Base-by-base conservation (phyloP, 108 stramenopile species). In the Discostella pseudostelligera region DNA sequence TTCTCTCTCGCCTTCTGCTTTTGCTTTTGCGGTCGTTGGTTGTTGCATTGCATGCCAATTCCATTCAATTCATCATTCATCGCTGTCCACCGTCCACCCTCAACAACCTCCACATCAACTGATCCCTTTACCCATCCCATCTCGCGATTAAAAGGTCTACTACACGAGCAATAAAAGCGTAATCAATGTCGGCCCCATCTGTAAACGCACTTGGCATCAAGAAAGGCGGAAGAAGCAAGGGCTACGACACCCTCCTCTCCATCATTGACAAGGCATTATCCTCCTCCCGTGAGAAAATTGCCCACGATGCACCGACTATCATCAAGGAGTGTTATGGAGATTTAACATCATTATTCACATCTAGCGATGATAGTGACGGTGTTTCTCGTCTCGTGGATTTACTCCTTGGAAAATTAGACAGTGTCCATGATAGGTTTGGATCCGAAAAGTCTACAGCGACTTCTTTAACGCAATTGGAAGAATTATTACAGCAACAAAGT, bases 241-340 rank as follows among this genome's bases (percentile, higher is more conserved):
- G 63, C 29, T 69, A 64, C 47, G 35, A 46, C 35, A 54, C 26
- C 25, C 75, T 76, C 24, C 62, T 76, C 12, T 69, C 75, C 43
- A 40, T 64, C 39, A 21, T 76, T 0, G 19, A 20, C 40, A 76
- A 76, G 62, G 63, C 67, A 16, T 47, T 76, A 8, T 5, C 54
- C 48, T 46, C 48, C 47, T 63, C 75, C 9, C 67, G 58, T 39
- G 40, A 60, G 2, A 55, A 54, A 25, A 63, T 76, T 28, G 67
- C 61, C 20, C 19, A 20, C 39, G 67, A 60, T 22, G 67, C 62
- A 7, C 49, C 62, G 3, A 10, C 16, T 0, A 35, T 61, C 25
- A 76, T 76, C 55, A 24, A 42, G 5, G 56, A 62, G 14, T 29
- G 50, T 24, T 76, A 76, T 40, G 75, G 75, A 6, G 75, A 76